Percentiles rank a stretch among this genome's conserved stretches.
Conservation (phyloP, 73 alveolate genomes). For the Breviolum minutum region DNA sequence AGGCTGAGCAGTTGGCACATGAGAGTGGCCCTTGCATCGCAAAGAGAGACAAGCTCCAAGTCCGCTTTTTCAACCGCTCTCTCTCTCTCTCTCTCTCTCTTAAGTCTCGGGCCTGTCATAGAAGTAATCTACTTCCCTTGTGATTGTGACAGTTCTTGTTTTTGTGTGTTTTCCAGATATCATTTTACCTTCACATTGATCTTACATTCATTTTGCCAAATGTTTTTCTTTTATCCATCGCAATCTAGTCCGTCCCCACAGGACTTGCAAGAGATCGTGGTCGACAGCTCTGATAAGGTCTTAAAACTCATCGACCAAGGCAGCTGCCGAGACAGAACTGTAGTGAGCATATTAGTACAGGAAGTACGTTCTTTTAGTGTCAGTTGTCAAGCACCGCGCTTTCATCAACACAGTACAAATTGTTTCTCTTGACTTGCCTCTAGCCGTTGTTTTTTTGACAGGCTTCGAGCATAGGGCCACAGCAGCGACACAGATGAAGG, state of each 20-base stretch:
- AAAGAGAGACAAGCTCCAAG: background rate
- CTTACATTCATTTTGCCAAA: too few relatives aligned
- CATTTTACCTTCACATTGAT: too few relatives aligned
- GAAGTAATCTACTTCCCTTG: too few relatives aligned
- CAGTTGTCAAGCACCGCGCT: background rate
- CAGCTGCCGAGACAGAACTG: background rate
- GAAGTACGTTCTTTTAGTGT: too few relatives aligned
- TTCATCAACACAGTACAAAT: background rate
- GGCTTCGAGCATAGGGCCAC: slow-evolving; percentile 97
- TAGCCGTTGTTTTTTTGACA: background rate
- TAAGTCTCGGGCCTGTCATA: too few relatives aligned
- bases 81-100: too few relatives aligned
- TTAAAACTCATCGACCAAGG: slow-evolving; percentile 86
- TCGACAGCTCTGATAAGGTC: slow-evolving; percentile 72
- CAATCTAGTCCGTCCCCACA: background rate
- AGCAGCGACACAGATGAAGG: slow-evolving; percentile 98
- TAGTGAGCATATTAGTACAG: too few relatives aligned
- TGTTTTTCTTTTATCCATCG: too few relatives aligned
- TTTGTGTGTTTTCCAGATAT: too few relatives aligned
- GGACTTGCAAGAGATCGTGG: slow-evolving; percentile 94
- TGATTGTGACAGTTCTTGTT: too few relatives aligned
- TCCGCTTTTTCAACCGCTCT: background rate
- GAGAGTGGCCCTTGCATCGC: background rate
- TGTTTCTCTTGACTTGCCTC: background rate
- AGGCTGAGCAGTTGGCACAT: slow-evolving; percentile 23